Conservation (phyloP, 2,329 filamentous ascomycete species). For the Teratosphaeria destructans region DNA sequence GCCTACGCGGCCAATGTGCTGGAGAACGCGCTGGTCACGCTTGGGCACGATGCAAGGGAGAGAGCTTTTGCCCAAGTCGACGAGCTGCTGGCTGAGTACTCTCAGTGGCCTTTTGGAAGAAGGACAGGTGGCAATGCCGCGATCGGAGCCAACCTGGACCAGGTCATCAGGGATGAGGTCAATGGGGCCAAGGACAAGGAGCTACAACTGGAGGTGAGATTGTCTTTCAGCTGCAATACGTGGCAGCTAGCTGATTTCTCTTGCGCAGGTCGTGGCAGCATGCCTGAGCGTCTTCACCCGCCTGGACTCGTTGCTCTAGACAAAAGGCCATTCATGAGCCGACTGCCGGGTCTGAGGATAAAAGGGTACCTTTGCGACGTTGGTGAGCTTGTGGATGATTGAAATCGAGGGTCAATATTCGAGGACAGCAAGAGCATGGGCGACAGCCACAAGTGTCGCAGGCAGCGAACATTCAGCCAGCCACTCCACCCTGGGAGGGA, state of each 20-base stretch:
- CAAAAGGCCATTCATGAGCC: slow-evolving; percentile 8
- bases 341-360: background rate
- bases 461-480: background rate
- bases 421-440: background rate
- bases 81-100: slow-evolving; percentile 89
- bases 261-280: slow-evolving; percentile 64
- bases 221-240: background rate
- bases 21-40: slow-evolving; percentile 88
- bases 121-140: slow-evolving; percentile 65
- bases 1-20: slow-evolving; percentile 96
- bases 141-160: slow-evolving; percentile 84
- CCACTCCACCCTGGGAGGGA: background rate
- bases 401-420: background rate
- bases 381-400: background rate
- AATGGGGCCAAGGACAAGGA: slow-evolving; percentile 84
- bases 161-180: slow-evolving; percentile 78
- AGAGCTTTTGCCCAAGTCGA: slow-evolving; percentile 94
- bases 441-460: background rate
- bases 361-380: background rate
- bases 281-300: slow-evolving; percentile 96
- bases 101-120: slow-evolving; percentile 90
- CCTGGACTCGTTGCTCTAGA: slow-evolving; percentile 83
- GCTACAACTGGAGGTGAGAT: slow-evolving; percentile 78
- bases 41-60: slow-evolving; percentile 89
- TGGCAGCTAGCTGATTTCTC: background rate